Conservation (phyloP, 306 rosid species). For the Ammopiptanthus mongolicus region DNA sequence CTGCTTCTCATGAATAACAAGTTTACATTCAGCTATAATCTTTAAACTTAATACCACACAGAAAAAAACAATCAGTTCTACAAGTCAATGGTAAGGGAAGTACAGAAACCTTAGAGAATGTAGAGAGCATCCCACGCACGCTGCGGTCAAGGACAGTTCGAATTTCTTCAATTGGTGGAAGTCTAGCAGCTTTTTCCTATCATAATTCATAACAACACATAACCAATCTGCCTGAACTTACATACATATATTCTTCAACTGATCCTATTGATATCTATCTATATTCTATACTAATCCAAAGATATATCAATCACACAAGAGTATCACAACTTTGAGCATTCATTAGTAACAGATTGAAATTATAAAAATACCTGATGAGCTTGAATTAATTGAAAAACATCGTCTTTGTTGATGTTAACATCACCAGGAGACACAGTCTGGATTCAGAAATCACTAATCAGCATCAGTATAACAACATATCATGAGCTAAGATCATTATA, state of each 20-base stretch:
- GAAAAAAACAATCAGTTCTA: neutral
- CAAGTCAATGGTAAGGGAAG: conserved; percentile 12
- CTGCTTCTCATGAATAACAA: neutral
- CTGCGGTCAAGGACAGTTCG: conserved; percentile 68
- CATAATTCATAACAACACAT: conserved; percentile 7
- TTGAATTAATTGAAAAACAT: conserved; percentile 58
- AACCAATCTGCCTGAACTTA: neutral
- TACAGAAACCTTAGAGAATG: conserved; percentile 63
- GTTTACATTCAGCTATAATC: neutral
- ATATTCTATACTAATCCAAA: neutral
- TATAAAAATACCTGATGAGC: conserved; percentile 68
- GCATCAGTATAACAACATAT: neutral
- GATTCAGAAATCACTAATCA: conserved; percentile 30
- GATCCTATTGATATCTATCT: neutral
- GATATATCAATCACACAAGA: no score
- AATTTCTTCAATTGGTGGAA: conserved; percentile 67
- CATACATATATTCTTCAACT: neutral
- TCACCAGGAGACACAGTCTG: conserved; percentile 55
- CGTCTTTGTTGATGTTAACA: conserved; percentile 36
- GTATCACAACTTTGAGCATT: neutral
- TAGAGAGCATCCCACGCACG: conserved; percentile 80
- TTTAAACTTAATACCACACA: neutral
- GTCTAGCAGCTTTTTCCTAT: conserved; percentile 84
- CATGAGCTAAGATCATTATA: conserved; percentile 2
- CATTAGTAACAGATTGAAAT: neutral